A percentile compares a stretch with the other conserved stretches of the same genome.
phyloP scores from a whole-genome alignment of 139 green algal genomes.

The Raphidocelis subcapitata region DNA sequence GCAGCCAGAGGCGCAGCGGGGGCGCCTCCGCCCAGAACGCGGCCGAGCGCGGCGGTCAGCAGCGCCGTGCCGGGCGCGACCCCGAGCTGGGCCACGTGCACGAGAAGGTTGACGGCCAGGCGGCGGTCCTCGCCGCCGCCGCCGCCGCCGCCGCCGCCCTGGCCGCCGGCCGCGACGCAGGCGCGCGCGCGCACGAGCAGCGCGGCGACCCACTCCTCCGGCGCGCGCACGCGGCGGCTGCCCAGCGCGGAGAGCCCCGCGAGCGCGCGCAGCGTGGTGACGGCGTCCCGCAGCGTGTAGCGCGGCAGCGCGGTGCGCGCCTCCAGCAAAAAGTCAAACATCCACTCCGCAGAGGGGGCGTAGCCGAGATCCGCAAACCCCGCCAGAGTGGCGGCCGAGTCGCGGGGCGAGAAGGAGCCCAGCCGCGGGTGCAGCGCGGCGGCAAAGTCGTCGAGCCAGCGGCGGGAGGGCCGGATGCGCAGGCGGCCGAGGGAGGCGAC shows the following conservation, averaged over 20 bases:
- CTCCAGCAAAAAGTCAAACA: conserved; percentile 15
- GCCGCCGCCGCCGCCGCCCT: neutral
- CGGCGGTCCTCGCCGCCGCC: neutral
- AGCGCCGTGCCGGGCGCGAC: conserved; percentile 7
- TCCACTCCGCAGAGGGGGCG: conserved; percentile 9
- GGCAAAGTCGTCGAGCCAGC: conserved; percentile 3
- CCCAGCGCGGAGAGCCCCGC: neutral
- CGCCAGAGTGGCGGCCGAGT: neutral
- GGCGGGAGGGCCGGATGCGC: neutral
- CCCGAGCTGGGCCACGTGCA: conserved; percentile 13
- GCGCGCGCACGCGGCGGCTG: neutral
- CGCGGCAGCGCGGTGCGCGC: neutral
- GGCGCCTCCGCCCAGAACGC: neutral
- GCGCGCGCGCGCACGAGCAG: neutral
- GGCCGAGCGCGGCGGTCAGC: neutral
- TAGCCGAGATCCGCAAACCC: conserved; percentile 11
- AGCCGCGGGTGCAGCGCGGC: conserved; percentile 8
- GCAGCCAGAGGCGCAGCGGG: too few relatives aligned
- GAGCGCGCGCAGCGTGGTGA: neutral
- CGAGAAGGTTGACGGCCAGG: neutral
- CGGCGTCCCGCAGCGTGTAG: neutral
- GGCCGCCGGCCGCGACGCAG: neutral
- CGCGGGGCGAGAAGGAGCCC: neutral
- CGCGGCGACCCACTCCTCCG: conserved; percentile 5
- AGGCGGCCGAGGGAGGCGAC: conserved; percentile 15